phyloP scores from a whole-genome alignment of 2,329 filamentous ascomycete species.

The Ceratocystis cubensis region DNA sequence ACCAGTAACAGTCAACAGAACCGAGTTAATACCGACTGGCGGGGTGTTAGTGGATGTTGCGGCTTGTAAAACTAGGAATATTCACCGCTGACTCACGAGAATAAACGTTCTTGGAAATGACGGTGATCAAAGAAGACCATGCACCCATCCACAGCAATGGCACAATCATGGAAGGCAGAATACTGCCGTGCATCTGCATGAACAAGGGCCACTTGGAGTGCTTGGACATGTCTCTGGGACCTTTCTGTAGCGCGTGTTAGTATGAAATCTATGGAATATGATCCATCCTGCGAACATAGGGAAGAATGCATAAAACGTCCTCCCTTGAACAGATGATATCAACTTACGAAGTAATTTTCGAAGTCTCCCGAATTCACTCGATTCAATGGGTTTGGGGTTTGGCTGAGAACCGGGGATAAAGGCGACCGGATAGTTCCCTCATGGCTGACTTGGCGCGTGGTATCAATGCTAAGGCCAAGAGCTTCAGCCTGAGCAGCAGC shows the following conservation, averaged over 20 bases:
- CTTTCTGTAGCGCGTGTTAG: slow-evolving; percentile 24
- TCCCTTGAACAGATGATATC: neutral
- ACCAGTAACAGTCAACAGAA: slow-evolving; percentile 63
- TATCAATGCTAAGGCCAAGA: slow-evolving; percentile 16
- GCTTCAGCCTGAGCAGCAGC: slow-evolving; percentile 16
- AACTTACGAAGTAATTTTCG: slow-evolving; percentile 23
- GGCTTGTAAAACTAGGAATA: neutral
- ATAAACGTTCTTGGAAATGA: slow-evolving; percentile 36
- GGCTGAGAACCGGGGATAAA: slow-evolving; percentile 17
- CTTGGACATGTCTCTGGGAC: slow-evolving; percentile 55
- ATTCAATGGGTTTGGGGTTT: slow-evolving; percentile 18
- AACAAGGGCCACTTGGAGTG: slow-evolving; percentile 70
- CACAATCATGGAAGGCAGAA: slow-evolving; percentile 61
- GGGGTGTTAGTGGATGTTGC: slow-evolving; percentile 10
- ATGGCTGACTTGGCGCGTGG: slow-evolving; percentile 16
- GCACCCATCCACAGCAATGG: slow-evolving; percentile 48
- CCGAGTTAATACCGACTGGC: slow-evolving; percentile 40
- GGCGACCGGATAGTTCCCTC: slow-evolving; percentile 16
- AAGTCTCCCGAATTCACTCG: slow-evolving; percentile 20
- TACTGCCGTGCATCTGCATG: slow-evolving; percentile 62
- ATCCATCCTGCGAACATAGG: neutral
- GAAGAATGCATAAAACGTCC: neutral
- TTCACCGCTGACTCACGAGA: slow-evolving; percentile 13
- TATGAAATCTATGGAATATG: neutral
- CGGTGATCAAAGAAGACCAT: slow-evolving; percentile 56